A percentile compares a stretch with the other conserved stretches of the same genome.
Evolutionary conservation across 2,329 filamentous ascomycete species (phyloP).

Genomic region (Arthrobotrys megalospora): DNA sequence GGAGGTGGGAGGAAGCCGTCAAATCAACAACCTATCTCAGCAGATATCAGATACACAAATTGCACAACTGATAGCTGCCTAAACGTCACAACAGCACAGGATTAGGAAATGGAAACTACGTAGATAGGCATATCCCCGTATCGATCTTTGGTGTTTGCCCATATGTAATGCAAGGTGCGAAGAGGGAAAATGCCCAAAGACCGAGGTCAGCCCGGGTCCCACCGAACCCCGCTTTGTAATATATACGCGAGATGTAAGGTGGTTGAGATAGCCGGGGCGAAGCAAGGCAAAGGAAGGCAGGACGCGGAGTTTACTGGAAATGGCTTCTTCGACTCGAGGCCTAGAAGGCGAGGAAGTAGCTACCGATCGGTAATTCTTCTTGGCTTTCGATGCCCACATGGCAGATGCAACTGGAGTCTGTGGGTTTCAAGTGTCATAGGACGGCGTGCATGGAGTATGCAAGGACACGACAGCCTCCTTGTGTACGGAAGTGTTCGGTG

Average conservation of each 20-base stretch:
- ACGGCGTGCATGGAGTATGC: constrained; percentile 34
- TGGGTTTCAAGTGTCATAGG: constrained; percentile 42
- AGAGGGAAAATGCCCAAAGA: constrained; percentile 8
- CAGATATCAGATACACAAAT: constrained; percentile 25
- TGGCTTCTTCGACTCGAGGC: constrained; percentile 40
- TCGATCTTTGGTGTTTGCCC: constrained; percentile 47
- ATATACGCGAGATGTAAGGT: constrained; percentile 29
- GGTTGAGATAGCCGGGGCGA: constrained; percentile 28
- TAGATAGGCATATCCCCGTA: constrained; percentile 27
- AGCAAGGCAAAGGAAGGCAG: constrained; percentile 18
- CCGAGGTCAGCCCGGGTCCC: constrained; percentile 17
- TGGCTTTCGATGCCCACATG: constrained; percentile 23
- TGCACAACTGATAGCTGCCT: constrained; percentile 44
- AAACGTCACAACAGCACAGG: constrained; percentile 17
- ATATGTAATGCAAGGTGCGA: constrained; percentile 46
- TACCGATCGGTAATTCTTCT: constrained; percentile 19
- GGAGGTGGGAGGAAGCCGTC: constrained; percentile 19
- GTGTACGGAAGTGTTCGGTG: constrained; percentile 5
- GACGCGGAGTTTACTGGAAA: constrained; percentile 12
- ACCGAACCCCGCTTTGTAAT: constrained; percentile 39
- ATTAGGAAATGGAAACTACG: constrained; percentile 13
- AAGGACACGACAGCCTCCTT: constrained; percentile 37
- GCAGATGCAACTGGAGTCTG: constrained; percentile 36
- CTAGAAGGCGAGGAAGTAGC: constrained; percentile 15
- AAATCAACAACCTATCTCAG: constrained; percentile 18